phyloP scores from a whole-genome alignment of 148 eudicot species.

The Amaranthus hypochondriacus region DNA sequence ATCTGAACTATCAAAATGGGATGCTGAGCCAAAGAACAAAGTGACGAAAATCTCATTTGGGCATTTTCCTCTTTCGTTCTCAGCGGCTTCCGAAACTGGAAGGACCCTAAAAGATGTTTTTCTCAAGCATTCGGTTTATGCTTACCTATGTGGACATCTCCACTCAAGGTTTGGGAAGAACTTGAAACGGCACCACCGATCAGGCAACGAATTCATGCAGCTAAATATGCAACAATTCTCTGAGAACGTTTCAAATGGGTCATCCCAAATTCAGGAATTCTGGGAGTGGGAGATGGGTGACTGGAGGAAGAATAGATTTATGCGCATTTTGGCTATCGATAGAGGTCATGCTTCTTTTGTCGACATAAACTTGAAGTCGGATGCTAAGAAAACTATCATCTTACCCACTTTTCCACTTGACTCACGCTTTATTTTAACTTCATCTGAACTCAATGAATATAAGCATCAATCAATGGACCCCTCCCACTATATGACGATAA shows the following conservation, averaged over 20 bases:
- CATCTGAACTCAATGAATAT: conserved; percentile 36
- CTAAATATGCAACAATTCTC: conserved; percentile 43
- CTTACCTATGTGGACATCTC: conserved; percentile 93
- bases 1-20: conserved; percentile 72
- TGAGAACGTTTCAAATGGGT: conserved; percentile 34
- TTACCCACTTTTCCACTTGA: conserved; percentile 80
- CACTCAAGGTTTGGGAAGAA: conserved; percentile 71
- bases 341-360: conserved; percentile 74
- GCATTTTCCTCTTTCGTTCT: conserved; percentile 92
- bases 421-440: conserved; percentile 50
- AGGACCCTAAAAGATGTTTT: conserved; percentile 64
- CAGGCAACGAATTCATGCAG: conserved; percentile 41
- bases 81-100: conserved; percentile 62
- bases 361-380: conserved; percentile 57
- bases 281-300: conserved; percentile 99
- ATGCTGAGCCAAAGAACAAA: conserved; percentile 42
- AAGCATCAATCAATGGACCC: conserved; percentile 21
- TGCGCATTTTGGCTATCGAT: conserved; percentile 85
- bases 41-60: conserved; percentile 77
- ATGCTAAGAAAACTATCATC: conserved; percentile 48
- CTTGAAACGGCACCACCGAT: conserved; percentile 68
- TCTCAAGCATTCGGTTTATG: conserved; percentile 56
- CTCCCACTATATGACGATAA: conserved; percentile 17
- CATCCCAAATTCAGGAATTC: conserved; percentile 42
- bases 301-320: conserved; percentile 73